phyloP scores from a whole-genome alignment of 2,329 filamentous ascomycete species.

The Cercospora zeae-maydis region DNA sequence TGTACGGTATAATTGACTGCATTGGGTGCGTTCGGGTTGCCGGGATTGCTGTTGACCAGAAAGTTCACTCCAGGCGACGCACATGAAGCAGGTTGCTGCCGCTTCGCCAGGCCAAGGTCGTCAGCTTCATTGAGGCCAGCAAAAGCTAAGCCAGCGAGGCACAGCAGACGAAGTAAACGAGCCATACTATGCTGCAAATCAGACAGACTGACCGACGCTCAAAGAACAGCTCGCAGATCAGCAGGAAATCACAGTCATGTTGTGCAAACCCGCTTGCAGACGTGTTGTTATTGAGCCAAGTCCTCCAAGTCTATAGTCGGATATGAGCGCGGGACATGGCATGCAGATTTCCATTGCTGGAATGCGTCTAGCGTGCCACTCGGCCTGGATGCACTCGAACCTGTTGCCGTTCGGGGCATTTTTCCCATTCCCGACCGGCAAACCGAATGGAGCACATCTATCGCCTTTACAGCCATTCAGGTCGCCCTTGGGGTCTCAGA shows the following conservation, averaged over 20 bases:
- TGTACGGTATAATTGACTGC: slow-evolving; percentile 1
- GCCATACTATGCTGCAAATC: not conserved
- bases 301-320: not conserved
- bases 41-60: not conserved
- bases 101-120: not conserved
- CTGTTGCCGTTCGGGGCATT: no score
- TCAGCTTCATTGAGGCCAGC: not conserved
- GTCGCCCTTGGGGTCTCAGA: no score
- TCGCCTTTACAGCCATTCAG: no score
- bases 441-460: no score
- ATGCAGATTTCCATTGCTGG: not conserved
- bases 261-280: no score
- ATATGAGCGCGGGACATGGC: not conserved
- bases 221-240: no score
- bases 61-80: not conserved
- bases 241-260: no score
- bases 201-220: not conserved
- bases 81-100: not conserved
- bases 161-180: not conserved
- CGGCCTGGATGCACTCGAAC: no score
- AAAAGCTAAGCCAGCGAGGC: not conserved
- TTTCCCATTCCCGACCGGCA: no score
- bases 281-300: no score
- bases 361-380: no score
- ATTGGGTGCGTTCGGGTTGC: not conserved